Percentiles rank a stretch among this genome's conserved stretches.
phyloP scores from a whole-genome alignment of 495 filamentous ascomycete species.

The Annulohypoxylon maeteangense region DNA sequence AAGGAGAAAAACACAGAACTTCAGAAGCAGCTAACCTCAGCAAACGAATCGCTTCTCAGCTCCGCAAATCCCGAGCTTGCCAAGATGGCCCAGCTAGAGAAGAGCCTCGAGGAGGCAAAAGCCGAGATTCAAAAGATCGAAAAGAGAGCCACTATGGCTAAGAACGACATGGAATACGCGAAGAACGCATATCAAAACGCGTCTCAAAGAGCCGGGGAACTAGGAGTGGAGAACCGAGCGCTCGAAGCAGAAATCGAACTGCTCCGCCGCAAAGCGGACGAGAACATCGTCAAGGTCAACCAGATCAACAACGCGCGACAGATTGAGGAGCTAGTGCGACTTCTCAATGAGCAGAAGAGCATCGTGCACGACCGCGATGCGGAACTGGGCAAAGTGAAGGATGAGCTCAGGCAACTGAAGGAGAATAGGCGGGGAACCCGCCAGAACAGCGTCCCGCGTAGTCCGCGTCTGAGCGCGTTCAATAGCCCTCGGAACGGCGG shows the following conservation, averaged over 20 bases:
- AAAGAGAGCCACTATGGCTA: conserved; percentile 52
- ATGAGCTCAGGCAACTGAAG: conserved; percentile 53
- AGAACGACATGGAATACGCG: conserved; percentile 66
- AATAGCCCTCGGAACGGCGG: conserved; percentile 55
- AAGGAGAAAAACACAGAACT: conserved; percentile 62
- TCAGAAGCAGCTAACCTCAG: conserved; percentile 60
- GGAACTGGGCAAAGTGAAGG: conserved; percentile 58
- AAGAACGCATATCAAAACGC: conserved; percentile 72
- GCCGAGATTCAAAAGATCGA: conserved; percentile 55
- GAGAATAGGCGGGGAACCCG: conserved; percentile 63
- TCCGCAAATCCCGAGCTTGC: conserved; percentile 61
- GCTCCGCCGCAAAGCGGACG: conserved; percentile 61
- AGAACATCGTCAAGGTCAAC: conserved; percentile 63
- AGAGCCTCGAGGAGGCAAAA: conserved; percentile 45
- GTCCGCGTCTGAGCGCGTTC: conserved; percentile 51
- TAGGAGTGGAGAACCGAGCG: conserved; percentile 61
- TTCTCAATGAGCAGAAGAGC: conserved; percentile 65
- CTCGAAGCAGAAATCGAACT: conserved; percentile 59
- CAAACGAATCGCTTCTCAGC: conserved; percentile 57
- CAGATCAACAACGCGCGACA: conserved; percentile 60
- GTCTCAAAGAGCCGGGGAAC: conserved; percentile 63
- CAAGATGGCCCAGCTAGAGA: conserved; percentile 59
- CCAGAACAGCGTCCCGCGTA: conserved; percentile 60
- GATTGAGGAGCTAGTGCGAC: conserved; percentile 36
- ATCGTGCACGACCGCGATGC: conserved; percentile 68